Percentiles rank a stretch among this genome's conserved stretches.
These are phyloP conservation scores for Chlorella vulgaris DNA, from an alignment of 139 green algal species.

Conservation along the genomic window DNA sequence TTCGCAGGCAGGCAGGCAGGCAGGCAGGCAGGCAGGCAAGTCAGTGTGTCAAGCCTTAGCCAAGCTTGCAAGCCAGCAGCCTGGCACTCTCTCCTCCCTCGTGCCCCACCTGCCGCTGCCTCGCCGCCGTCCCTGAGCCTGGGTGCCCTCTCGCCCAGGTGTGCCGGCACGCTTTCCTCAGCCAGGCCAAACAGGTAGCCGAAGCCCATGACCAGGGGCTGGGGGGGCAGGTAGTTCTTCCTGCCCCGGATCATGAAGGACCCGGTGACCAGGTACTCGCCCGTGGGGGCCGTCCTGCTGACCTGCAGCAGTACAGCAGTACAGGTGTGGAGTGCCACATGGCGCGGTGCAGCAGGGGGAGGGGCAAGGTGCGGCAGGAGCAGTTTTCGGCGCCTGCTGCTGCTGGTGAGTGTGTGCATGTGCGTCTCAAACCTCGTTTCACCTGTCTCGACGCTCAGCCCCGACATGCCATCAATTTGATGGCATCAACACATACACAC, in stretches of 20 bases:
- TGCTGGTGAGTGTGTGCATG: no score
- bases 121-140: conserved; percentile 14
- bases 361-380: background rate
- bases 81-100: background rate
- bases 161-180: conserved; percentile 75
- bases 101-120: background rate
- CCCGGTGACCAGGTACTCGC: conserved; percentile 91
- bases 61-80: background rate
- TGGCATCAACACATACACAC: no score
- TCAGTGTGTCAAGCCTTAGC: no score
- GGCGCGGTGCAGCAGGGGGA: background rate
- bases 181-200: conserved; percentile 84
- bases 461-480: no score
- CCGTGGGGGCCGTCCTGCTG: conserved; percentile 91
- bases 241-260: conserved; percentile 93
- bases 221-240: conserved; percentile 97
- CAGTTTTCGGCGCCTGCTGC: no score
- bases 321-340: background rate
- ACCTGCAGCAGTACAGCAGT: conserved; percentile 71
- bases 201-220: conserved; percentile 91
- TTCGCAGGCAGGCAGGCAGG: background rate
- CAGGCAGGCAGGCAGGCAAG: background rate
- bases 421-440: no score
- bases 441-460: no score
- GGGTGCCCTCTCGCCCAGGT: conserved; percentile 83